A percentile compares a stretch with the other conserved stretches of the same genome.
Evolutionary conservation across 805 yeast genomes (phyloP).

Genomic region (Saccharomycopsis sp.): DNA sequence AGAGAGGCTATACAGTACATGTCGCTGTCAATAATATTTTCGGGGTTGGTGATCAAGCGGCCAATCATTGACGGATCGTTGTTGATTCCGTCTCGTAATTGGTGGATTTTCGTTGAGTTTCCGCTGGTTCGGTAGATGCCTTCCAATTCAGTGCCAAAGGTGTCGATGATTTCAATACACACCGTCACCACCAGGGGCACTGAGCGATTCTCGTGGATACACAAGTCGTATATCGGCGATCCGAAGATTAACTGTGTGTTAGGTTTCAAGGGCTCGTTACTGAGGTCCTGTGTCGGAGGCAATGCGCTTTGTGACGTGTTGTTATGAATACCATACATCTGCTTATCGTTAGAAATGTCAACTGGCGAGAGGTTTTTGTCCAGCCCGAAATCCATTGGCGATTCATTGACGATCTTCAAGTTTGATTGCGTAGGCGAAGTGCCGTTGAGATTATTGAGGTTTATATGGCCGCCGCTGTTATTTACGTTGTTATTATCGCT

Average conservation of each 20-base stretch:
- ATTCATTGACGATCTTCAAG: neutral
- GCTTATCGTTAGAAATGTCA: neutral
- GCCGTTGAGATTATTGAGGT: neutral
- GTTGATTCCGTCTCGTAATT: conserved; percentile 65
- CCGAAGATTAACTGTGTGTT: conserved; percentile 53
- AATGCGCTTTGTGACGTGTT: conserved; percentile 13
- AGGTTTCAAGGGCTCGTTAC: conserved; percentile 3
- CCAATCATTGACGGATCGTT: conserved; percentile 60
- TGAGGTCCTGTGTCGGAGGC: conserved; percentile 12
- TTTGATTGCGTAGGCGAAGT: neutral
- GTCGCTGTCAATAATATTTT: conserved; percentile 65
- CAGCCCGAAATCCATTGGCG: neutral
- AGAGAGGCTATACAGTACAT: conserved; percentile 84
- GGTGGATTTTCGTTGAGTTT: conserved; percentile 65
- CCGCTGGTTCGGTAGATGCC: conserved; percentile 90
- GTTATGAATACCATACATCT: neutral
- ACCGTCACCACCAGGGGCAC: conserved; percentile 87
- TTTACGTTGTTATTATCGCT: neutral
- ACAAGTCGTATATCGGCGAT: conserved; percentile 67
- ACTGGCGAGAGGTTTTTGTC: neutral
- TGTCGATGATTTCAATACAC: conserved; percentile 82
- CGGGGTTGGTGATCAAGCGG: conserved; percentile 46
- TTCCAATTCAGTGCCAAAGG: conserved; percentile 75
- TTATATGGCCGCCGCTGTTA: neutral
- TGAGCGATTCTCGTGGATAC: conserved; percentile 79